These are phyloP conservation scores for Glycyrrhiza uralensis DNA, from an alignment of 306 rosid genomes.

Conservation along the genomic window DNA sequence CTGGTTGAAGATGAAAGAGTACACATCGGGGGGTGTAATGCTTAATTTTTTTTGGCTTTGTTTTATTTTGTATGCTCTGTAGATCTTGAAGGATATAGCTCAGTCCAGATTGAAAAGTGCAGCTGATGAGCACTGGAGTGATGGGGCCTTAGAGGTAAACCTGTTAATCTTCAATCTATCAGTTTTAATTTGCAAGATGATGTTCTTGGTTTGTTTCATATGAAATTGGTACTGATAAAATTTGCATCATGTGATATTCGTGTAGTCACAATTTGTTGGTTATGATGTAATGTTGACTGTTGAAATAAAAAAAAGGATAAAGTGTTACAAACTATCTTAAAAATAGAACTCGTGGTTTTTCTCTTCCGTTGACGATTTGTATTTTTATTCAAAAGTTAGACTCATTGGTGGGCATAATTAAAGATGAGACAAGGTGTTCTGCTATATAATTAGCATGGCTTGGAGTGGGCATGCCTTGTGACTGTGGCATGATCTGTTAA, in stretches of 20 bases:
- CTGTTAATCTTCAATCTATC: conserved; percentile 9
- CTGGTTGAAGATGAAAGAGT: conserved; percentile 19
- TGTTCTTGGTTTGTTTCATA: conserved; percentile 12
- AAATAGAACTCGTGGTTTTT: not conserved
- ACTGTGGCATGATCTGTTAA: not conserved
- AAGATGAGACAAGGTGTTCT: not conserved
- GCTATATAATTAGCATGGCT: not conserved
- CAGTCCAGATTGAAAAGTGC: conserved; percentile 71
- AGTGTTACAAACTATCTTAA: not conserved
- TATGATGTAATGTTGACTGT: not conserved
- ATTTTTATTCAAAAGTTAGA: not conserved
- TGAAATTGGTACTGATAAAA: not conserved
- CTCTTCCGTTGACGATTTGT: not conserved
- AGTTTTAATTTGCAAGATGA: not conserved
- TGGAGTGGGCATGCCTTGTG: not conserved
- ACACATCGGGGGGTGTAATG: conserved; percentile 1
- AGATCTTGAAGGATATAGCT: conserved; percentile 82
- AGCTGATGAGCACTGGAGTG: conserved; percentile 98
- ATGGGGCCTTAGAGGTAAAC: conserved; percentile 93
- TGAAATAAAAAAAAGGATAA: not conserved
- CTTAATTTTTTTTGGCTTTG: not conserved
- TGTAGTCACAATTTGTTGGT: not conserved
- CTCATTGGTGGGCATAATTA: not conserved
- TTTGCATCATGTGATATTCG: conserved; percentile 5
- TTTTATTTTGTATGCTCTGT: conserved; percentile 22